These are phyloP conservation scores for Brachypodium distachyon DNA, from an alignment of 202 grass and related monocot species.

Conservation along the genomic window DNA sequence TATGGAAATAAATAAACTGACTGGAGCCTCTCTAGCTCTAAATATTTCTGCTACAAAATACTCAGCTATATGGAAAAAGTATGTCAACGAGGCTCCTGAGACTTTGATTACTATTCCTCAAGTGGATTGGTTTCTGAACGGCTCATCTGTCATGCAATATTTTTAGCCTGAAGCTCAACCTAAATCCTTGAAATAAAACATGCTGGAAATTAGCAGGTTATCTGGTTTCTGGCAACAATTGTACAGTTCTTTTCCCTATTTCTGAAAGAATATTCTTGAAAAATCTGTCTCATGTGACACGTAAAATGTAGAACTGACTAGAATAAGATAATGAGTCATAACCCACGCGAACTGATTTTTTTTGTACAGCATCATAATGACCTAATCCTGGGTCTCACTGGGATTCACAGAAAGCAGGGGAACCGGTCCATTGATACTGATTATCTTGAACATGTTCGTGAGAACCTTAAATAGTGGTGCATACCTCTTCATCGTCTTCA, in stretches of 20 bases:
- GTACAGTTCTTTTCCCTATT: neutral
- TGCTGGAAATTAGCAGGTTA: neutral
- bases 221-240: neutral
- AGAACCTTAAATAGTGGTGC: neutral
- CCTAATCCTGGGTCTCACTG: neutral
- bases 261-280: neutral
- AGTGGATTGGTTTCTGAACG: neutral
- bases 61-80: neutral
- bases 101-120: neutral
- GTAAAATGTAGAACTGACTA: neutral
- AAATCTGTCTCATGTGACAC: neutral
- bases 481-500: conserved; percentile 55
- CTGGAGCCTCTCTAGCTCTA: neutral
- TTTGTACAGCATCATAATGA: neutral
- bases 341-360: neutral
- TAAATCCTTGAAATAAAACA: neutral
- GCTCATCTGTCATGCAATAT: neutral
- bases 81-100: neutral
- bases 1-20: neutral
- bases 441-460: neutral
- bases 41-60: conserved; percentile 5
- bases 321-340: neutral
- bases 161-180: neutral
- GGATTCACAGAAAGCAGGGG: neutral
- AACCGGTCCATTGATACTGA: neutral